Conservation (phyloP, 805 yeast species). For the Starmerella ratchasimensis region DNA sequence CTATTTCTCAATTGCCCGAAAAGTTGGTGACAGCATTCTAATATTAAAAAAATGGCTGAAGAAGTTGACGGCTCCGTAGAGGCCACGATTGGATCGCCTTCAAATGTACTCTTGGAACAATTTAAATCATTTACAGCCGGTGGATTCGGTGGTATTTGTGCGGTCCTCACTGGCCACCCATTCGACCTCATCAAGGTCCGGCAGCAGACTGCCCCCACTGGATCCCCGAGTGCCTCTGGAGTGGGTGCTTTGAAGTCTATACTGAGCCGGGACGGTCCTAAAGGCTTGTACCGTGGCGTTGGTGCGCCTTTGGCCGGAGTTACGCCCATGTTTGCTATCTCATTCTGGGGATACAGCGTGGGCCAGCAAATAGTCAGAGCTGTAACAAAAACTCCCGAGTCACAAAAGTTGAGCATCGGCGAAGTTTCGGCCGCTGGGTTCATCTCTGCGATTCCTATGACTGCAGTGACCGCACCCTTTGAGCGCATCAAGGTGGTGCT, state of each 20-base stretch:
- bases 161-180: constrained; percentile 92
- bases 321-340: constrained; percentile 96
- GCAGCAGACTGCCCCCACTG: constrained; percentile 54
- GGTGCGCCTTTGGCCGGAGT: constrained; percentile 91
- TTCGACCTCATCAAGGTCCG: constrained; percentile 87
- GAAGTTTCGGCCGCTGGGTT: constrained; percentile 88
- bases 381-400: constrained; percentile 27
- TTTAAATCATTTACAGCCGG: constrained; percentile 81
- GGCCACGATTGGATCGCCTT: background rate
- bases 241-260: constrained; percentile 45
- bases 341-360: constrained; percentile 95
- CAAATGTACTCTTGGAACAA: constrained; percentile 44
- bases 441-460: constrained; percentile 86
- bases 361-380: constrained; percentile 64
- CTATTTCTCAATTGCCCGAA: too few relatives aligned
- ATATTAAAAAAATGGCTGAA: constrained; percentile 17
- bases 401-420: constrained; percentile 39
- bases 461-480: constrained; percentile 93
- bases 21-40: too few relatives aligned
- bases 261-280: constrained; percentile 54
- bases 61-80: constrained; percentile 18
- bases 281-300: constrained; percentile 86
- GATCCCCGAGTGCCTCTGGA: constrained; percentile 34
- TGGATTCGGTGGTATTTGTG: constrained; percentile 93
- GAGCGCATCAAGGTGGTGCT: constrained; percentile 89